Base-by-base conservation (phyloP, 2,329 filamentous ascomycete genomes). In the Colletotrichum gloeosporioides region DNA sequence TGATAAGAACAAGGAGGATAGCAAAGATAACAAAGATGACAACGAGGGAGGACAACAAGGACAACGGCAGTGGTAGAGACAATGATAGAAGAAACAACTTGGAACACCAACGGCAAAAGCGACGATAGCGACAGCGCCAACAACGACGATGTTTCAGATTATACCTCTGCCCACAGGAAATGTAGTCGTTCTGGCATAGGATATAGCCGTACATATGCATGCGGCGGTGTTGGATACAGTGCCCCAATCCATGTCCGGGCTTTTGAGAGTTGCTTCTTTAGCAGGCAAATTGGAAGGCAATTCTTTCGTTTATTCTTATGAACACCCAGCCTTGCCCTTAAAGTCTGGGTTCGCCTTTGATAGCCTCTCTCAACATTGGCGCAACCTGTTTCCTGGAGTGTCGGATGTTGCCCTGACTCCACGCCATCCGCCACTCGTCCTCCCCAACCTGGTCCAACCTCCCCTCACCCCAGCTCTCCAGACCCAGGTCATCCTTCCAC, bases 301-400 rank as follows among this genome's bases (percentile, higher is more conserved):
- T 13, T 13, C 44, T 49, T 49, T 49, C 39, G 9, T 22, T 4
- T 7, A 22, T 49, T 49, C 1, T 0, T 0, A 32, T 53, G 1
- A 15, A 9, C 13, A 4, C 6, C 49, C 22, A 39, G 4, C 10
- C 22, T 16, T 25, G 49, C 6, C 9, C 2, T 75, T 32, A 76
- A 22, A 76, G 44, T 36, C 44, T 62, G 10, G 69, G 9, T 3
- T 31, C 29, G 3, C 57, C 64, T 59, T 83, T 85, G 81, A 92
- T 86, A 0, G 87, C 89, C 78, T 93, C 90, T 73, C 92, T 89
- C 81, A 94, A 80, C 79, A 94, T 87, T 15, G 94, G 91, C 36
- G 91, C 93, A 31, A 96, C 89, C 82, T 95, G 92, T 84, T 94
- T 94, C 78, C 93, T 87, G 79, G 92, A 93, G 73, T 90, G 86